These are phyloP conservation scores for Penicillium sp. DNA, from an alignment of 2,329 filamentous ascomycete genomes.

Conservation along the genomic window DNA sequence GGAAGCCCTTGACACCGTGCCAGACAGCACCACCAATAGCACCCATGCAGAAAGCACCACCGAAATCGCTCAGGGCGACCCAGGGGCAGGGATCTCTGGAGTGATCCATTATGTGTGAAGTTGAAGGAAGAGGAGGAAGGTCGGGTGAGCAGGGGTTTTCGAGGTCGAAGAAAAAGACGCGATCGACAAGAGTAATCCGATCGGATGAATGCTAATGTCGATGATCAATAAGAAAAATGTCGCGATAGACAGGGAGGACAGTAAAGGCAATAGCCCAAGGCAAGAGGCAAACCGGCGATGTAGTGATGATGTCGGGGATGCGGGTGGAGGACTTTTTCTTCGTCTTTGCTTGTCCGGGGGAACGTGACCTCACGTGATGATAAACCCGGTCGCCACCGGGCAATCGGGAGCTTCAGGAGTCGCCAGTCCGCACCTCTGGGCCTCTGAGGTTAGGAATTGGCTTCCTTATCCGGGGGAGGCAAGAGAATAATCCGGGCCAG, in stretches of 20 bases:
- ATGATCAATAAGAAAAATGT: not conserved
- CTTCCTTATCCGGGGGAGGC: slow-evolving; percentile 19
- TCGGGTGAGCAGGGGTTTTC: slow-evolving; percentile 5
- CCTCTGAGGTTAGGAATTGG: not conserved
- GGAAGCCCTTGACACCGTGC: slow-evolving; percentile 95
- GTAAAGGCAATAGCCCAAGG: slow-evolving; percentile 3
- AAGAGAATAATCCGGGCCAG: slow-evolving; percentile 18
- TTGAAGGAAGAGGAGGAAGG: slow-evolving; percentile 5
- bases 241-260: not conserved
- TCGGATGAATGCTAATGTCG: slow-evolving; percentile 10
- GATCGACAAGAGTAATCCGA: slow-evolving; percentile 7
- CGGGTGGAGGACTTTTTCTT: slow-evolving; percentile 25
- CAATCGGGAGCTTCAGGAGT: slow-evolving; percentile 26
- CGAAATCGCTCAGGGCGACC: slow-evolving; percentile 96
- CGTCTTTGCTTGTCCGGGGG: slow-evolving; percentile 11
- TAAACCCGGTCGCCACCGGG: slow-evolving; percentile 20
- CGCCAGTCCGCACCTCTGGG: too few relatives aligned
- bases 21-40: slow-evolving; percentile 84
- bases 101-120: slow-evolving; percentile 75
- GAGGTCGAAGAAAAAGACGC: not conserved
- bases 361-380: slow-evolving; percentile 24
- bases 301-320: slow-evolving; percentile 13
- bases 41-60: slow-evolving; percentile 95
- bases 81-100: slow-evolving; percentile 95
- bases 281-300: slow-evolving; percentile 12